Conservation (phyloP, 352 stramenopile genomes). For the Pythium rishiriense region DNA sequence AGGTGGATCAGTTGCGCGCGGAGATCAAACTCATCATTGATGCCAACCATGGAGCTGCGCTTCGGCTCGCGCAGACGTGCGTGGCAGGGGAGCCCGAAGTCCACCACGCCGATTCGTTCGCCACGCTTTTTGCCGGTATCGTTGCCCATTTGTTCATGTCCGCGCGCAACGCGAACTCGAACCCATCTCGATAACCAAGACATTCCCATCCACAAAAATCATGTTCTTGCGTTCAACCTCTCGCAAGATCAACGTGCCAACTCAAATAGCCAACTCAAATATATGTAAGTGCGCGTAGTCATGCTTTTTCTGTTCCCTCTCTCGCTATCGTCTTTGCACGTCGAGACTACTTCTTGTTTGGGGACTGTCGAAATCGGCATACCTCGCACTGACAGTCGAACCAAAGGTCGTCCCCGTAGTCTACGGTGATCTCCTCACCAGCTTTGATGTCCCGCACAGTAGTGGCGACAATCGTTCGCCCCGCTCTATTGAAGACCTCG, state of each 20-base stretch:
- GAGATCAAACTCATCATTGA: neutral
- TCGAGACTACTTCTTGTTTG: neutral
- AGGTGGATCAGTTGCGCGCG: neutral
- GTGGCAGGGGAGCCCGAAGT: neutral
- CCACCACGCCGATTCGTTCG: neutral
- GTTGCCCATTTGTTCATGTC: neutral
- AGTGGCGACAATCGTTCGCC: neutral
- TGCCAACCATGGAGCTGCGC: neutral
- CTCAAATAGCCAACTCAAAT: too few relatives aligned
- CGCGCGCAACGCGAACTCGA: too few relatives aligned
- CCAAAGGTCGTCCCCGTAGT: conserved; percentile 6
- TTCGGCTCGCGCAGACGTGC: neutral
- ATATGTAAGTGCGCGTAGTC: too few relatives aligned
- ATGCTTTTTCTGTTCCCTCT: too few relatives aligned
- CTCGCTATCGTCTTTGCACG: too few relatives aligned
- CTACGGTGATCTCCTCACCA: neutral
- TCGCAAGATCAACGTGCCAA: too few relatives aligned
- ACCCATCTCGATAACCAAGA: too few relatives aligned
- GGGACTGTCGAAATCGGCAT: neutral
- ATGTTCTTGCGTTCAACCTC: too few relatives aligned
- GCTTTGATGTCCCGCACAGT: conserved; percentile 1
- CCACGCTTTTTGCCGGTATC: neutral
- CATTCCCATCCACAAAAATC: too few relatives aligned
- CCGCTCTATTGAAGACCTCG: neutral
- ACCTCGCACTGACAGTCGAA: conserved; percentile 2